Base-by-base conservation (phyloP, 495 filamentous ascomycete species). In the Penicillium fimorum region DNA sequence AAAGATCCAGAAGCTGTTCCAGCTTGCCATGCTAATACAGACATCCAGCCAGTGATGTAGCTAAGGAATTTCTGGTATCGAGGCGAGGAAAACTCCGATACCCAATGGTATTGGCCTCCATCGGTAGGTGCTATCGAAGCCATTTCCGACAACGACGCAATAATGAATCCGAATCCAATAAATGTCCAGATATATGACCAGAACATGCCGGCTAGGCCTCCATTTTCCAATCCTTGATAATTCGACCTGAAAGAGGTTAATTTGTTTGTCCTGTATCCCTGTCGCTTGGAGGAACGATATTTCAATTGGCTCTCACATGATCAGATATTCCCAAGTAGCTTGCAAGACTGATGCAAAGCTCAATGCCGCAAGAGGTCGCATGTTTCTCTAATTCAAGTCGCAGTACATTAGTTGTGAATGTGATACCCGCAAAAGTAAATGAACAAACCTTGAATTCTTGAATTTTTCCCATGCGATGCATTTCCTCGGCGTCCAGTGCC, bases 101-200 rank as follows among this genome's bases (percentile, higher is more conserved):
- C 72, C 70, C 67, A 77, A 45, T 74, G 69, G 24, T 76, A 74
- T 50, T 75, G 70, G 5, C 66, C 70, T 37, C 65, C 68, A 8
- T 65, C 60, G 12, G 66, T 68, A 5, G 69, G 68, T 35, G 33
- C 33, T 5, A 35, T 35, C 12, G 33, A 35, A 35, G 33, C 33
- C 33, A 15, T 35, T 15, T 35, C 33, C 33, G 33, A 35, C 33
- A 35, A 35, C 12, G 33, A 35, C 4, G 12, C 33, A 35, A 35
- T 35, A 12, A 35, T 35, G 4, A 15, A 35, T 15, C 33, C 33
- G 33, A 35, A 35, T 35, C 33, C 33, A 12, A 35, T 35, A 15
- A 35, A 35, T 35, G 33, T 35, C 33, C 33, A 35, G 15, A 35
- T 35, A 4, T 15, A 35, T 35, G 33, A 35, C 33, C 33, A 35